Conservation (phyloP, 345 rosid species). For the Stellera chamaejasme region DNA sequence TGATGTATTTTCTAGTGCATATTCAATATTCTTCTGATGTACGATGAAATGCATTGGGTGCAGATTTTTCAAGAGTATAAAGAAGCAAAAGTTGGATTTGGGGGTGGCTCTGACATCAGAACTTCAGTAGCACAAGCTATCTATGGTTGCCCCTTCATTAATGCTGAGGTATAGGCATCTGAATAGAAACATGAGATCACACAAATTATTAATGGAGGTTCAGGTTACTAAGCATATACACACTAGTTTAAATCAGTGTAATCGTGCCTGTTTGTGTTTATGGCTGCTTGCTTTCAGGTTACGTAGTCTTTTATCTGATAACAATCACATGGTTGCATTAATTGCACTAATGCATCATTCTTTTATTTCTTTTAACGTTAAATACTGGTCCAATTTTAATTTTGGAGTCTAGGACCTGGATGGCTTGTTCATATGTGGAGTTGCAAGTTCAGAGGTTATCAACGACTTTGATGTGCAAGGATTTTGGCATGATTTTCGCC, state of each 20-base stretch:
- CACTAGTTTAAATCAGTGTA: not conserved
- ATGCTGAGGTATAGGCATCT: slow-evolving; percentile 57
- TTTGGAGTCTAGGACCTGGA: slow-evolving; percentile 38
- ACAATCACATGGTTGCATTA: not conserved
- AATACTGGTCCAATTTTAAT: not conserved
- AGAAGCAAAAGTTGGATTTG: slow-evolving; percentile 90
- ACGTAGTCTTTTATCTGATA: not conserved
- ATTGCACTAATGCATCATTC: slow-evolving; percentile 6
- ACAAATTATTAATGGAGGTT: slow-evolving; percentile 1
- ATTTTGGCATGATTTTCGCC: slow-evolving; percentile 57
- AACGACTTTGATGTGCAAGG: slow-evolving; percentile 31
- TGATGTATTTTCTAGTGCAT: not conserved
- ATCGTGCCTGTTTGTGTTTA: not conserved
- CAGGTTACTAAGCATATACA: not conserved
- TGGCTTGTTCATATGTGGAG: slow-evolving; percentile 51
- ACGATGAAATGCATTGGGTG: slow-evolving; percentile 13
- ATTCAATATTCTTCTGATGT: slow-evolving; percentile 9
- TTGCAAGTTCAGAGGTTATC: slow-evolving; percentile 47
- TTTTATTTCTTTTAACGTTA: not conserved
- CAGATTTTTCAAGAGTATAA: slow-evolving; percentile 61
- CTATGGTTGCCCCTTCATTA: slow-evolving; percentile 79
- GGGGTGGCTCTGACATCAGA: slow-evolving; percentile 58
- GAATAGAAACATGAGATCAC: not conserved
- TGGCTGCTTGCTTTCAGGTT: not conserved
- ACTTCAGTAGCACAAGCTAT: slow-evolving; percentile 58